These are phyloP conservation scores for Salvia splendens DNA, from an alignment of 257 asterid species.

Conservation along the genomic window DNA sequence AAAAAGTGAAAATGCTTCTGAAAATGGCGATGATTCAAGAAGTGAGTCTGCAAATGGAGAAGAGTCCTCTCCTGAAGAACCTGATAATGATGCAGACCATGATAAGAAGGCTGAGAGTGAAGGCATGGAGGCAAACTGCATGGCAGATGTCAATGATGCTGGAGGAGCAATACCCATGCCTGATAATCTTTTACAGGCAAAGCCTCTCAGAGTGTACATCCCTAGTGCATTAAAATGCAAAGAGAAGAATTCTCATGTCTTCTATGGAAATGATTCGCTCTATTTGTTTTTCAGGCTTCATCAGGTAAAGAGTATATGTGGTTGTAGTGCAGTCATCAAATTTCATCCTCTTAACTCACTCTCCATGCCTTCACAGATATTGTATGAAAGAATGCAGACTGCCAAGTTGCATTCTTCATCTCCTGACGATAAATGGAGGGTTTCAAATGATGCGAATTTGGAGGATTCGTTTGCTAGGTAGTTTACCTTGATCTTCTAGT, in stretches of 20 bases:
- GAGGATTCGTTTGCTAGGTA: slow-evolving; percentile 78
- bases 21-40: slow-evolving; percentile 64
- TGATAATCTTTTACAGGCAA: slow-evolving; percentile 49
- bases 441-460: slow-evolving; percentile 48
- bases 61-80: slow-evolving; percentile 66
- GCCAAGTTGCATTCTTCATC: slow-evolving; percentile 76
- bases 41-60: slow-evolving; percentile 80
- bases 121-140: slow-evolving; percentile 72
- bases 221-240: slow-evolving; percentile 44
- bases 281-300: slow-evolving; percentile 89
- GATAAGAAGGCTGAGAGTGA: slow-evolving; percentile 74
- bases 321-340: not conserved
- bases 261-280: slow-evolving; percentile 85
- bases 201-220: slow-evolving; percentile 61
- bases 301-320: slow-evolving; percentile 52
- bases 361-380: slow-evolving; percentile 51
- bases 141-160: slow-evolving; percentile 52
- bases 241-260: slow-evolving; percentile 49
- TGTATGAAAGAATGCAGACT: slow-evolving; percentile 77
- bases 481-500: slow-evolving; percentile 28
- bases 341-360: slow-evolving; percentile 21
- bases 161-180: slow-evolving; percentile 49
- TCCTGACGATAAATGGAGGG: slow-evolving; percentile 75
- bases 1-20: slow-evolving; percentile 78
- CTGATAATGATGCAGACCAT: slow-evolving; percentile 59